These are phyloP conservation scores for Coffea humblotiana DNA, from an alignment of 305 asterid species.

Conservation along the genomic window DNA sequence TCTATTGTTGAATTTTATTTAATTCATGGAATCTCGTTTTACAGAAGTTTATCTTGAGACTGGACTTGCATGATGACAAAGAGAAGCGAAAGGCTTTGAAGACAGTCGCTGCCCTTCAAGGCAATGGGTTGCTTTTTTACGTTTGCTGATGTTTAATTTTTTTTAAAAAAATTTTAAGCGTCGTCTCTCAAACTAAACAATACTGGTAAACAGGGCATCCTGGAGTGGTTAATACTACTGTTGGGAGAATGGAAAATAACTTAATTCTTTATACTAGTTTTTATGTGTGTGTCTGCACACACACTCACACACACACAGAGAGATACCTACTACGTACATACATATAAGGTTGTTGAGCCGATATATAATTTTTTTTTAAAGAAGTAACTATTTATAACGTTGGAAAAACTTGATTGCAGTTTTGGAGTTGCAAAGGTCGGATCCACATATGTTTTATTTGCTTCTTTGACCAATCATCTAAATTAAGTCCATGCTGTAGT, in stretches of 20 bases:
- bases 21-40: background rate
- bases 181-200: background rate
- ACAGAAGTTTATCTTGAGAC: constrained; percentile 72
- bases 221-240: background rate
- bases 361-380: too few species aligned
- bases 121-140: constrained; percentile 26
- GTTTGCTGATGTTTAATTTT: background rate
- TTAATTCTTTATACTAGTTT: background rate
- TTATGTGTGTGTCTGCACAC: background rate
- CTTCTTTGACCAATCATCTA: background rate
- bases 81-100: constrained; percentile 85
- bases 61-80: constrained; percentile 62
- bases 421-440: background rate
- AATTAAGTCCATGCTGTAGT: background rate
- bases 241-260: background rate
- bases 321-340: too few species aligned
- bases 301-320: too few species aligned
- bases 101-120: constrained; percentile 71
- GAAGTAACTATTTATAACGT: background rate
- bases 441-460: background rate
- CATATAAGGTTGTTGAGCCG: background rate
- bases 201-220: background rate
- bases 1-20: background rate
- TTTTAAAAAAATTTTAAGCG: too few species aligned
- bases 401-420: background rate